Conservation (phyloP, 176 grass and related monocot species). For the Lolium perenne region DNA sequence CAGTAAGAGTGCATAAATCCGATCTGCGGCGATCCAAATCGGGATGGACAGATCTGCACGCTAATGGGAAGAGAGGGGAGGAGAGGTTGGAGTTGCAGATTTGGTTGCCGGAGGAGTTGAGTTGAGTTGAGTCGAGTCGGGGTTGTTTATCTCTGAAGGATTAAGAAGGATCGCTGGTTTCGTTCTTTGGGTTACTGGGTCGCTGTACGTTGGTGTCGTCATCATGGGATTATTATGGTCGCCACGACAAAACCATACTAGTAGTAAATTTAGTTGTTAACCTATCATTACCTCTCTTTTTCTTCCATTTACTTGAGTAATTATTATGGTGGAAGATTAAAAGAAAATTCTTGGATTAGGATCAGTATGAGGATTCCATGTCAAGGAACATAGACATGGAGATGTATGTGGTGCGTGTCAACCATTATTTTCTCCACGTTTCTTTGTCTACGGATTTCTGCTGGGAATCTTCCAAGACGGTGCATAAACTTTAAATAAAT, state of each 20-base stretch:
- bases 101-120: constrained; percentile 30
- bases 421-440: not conserved
- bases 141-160: constrained; percentile 52
- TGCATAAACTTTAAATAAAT: not conserved
- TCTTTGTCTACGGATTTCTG: not conserved
- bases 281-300: not conserved
- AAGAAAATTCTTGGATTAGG: not conserved
- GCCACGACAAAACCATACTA: not conserved
- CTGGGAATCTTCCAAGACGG: not conserved
- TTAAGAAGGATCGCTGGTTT: constrained; percentile 31
- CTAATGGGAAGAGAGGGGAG: constrained; percentile 13
- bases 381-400: not conserved
- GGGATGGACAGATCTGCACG: constrained; percentile 49
- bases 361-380: not conserved
- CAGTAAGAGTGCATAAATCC: constrained; percentile 65
- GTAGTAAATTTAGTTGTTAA: not conserved
- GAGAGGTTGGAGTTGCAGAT: constrained; percentile 40
- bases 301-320: not conserved
- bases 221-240: constrained; percentile 50
- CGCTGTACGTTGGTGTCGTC: constrained; percentile 49
- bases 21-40: constrained; percentile 39
- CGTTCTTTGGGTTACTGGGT: constrained; percentile 35
- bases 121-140: not conserved
- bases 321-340: not conserved
- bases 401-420: not conserved